phyloP scores from a whole-genome alignment of 75 land plant species.

The Ceratopteris richardii region DNA sequence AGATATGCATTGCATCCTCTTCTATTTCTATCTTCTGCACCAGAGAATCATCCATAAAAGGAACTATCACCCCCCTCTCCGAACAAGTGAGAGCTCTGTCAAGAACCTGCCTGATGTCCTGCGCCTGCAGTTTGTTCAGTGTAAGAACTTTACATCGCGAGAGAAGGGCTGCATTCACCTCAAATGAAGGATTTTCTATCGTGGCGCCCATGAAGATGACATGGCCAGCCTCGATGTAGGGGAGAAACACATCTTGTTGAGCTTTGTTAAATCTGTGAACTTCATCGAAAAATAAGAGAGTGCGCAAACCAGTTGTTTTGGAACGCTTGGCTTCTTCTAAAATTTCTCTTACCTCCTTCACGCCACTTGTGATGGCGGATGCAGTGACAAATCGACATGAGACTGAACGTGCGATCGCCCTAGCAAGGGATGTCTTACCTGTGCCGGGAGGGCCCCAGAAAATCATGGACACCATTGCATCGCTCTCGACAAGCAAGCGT shows the following conservation, averaged over 20 bases:
- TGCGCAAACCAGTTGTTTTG: slow-evolving; percentile 30
- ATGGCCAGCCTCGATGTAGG: slow-evolving; percentile 78
- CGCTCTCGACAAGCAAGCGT: slow-evolving; percentile 25
- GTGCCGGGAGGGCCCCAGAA: slow-evolving; percentile 78
- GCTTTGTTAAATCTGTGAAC: slow-evolving; percentile 81
- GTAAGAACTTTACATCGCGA: slow-evolving; percentile 75
- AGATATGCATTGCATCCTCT: slow-evolving; percentile 56
- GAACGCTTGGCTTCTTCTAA: slow-evolving; percentile 55
- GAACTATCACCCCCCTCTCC: slow-evolving; percentile 43
- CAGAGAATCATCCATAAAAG: slow-evolving; percentile 18
- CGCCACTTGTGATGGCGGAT: slow-evolving; percentile 51
- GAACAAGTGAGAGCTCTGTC: slow-evolving; percentile 39
- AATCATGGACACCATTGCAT: slow-evolving; percentile 35
- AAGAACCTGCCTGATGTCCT: slow-evolving; percentile 36
- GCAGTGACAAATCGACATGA: slow-evolving; percentile 51
- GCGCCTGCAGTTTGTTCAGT: slow-evolving; percentile 48
- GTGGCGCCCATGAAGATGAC: slow-evolving; percentile 85
- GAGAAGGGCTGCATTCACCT: slow-evolving; percentile 74
- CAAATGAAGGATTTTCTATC: slow-evolving; percentile 93
- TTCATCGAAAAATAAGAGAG: slow-evolving; percentile 85
- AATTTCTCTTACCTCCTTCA: slow-evolving; percentile 69
- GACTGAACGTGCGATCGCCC: slow-evolving; percentile 38
- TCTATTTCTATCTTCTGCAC: slow-evolving; percentile 24
- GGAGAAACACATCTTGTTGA: slow-evolving; percentile 86
- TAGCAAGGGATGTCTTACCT: slow-evolving; percentile 59